A percentile compares a stretch with the other conserved stretches of the same genome.
Evolutionary conservation across 805 yeast species (phyloP).

Genomic region (Metschnikowia picachoensis): DNA sequence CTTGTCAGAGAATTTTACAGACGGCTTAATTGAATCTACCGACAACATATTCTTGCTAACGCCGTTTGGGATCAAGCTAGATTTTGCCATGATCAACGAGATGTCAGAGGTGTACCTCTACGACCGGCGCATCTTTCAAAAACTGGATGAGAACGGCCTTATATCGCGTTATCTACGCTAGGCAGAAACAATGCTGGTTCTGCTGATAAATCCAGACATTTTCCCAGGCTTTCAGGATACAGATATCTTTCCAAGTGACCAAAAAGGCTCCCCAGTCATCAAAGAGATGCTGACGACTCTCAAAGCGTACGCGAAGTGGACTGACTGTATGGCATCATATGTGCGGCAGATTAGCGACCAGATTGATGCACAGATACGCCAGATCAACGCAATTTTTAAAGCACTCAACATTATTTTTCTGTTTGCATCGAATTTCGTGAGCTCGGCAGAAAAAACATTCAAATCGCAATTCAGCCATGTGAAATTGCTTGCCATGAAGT

Average conservation of each 20-base stretch:
- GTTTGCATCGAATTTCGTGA: slow-evolving; percentile 46
- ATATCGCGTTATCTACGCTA: slow-evolving; percentile 8
- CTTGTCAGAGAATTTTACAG: slow-evolving; percentile 26
- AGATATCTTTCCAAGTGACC: too few species aligned
- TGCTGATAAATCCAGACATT: not conserved
- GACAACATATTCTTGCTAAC: slow-evolving; percentile 51
- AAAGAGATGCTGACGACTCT: slow-evolving; percentile 3
- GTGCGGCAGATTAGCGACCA: slow-evolving; percentile 29
- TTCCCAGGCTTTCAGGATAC: not conserved
- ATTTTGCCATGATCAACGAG: slow-evolving; percentile 49
- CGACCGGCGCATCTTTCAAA: slow-evolving; percentile 55
- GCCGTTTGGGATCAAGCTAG: slow-evolving; percentile 62
- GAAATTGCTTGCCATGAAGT: slow-evolving; percentile 37
- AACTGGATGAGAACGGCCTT: slow-evolving; percentile 16
- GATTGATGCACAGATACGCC: slow-evolving; percentile 25
- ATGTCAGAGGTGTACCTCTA: slow-evolving; percentile 55
- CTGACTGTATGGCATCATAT: slow-evolving; percentile 43
- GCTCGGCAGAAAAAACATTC: slow-evolving; percentile 47
- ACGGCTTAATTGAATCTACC: slow-evolving; percentile 17
- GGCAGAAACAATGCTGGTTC: not conserved
- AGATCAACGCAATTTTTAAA: slow-evolving; percentile 41
- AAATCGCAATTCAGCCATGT: slow-evolving; percentile 34
- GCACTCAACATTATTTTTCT: slow-evolving; percentile 46
- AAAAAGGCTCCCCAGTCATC: not conserved
- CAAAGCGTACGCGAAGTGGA: slow-evolving; percentile 50